Percentiles rank a stretch among this genome's conserved stretches.
Evolutionary conservation across 2,329 filamentous ascomycete species (phyloP).

Genomic region (Xylaria sp.): DNA sequence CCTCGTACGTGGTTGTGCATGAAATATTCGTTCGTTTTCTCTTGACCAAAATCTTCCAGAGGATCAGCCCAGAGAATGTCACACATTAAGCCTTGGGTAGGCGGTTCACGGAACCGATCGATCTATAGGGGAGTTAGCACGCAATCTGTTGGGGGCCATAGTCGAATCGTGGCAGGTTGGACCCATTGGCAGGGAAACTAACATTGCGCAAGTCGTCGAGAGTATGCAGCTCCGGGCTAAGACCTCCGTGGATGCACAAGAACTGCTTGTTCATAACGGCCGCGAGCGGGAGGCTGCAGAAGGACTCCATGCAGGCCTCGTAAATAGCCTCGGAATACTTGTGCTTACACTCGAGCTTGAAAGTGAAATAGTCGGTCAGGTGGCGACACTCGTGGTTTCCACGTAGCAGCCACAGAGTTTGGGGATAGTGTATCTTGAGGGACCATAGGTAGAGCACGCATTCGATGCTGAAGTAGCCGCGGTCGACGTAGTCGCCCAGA

Average conservation of each 20-base stretch:
- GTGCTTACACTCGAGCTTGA: conserved; percentile 99
- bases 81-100: conserved; percentile 98
- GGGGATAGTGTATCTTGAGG: conserved; percentile 98
- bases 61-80: conserved; percentile 99
- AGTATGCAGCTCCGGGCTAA: conserved; percentile 95
- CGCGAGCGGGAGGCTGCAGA: conserved; percentile 91
- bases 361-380: conserved; percentile 99
- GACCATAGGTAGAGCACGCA: conserved; percentile 98
- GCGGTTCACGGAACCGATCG: conserved; percentile 96
- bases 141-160: not conserved
- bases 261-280: conserved; percentile 99
- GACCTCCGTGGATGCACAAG: conserved; percentile 94
- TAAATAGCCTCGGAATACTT: conserved; percentile 98
- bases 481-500: conserved; percentile 96
- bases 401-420: conserved; percentile 94
- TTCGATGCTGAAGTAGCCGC: conserved; percentile 99
- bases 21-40: conserved; percentile 98
- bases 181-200: conserved; percentile 51
- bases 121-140: conserved; percentile 66
- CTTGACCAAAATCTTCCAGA: conserved; percentile 96
- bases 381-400: conserved; percentile 99
- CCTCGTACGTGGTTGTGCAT: conserved; percentile 98
- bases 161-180: not conserved
- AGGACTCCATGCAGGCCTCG: conserved; percentile 98
- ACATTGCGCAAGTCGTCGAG: conserved; percentile 92